Base-by-base conservation (phyloP, 2,329 filamentous ascomycete species). In the Fusarium keratoplasticum region DNA sequence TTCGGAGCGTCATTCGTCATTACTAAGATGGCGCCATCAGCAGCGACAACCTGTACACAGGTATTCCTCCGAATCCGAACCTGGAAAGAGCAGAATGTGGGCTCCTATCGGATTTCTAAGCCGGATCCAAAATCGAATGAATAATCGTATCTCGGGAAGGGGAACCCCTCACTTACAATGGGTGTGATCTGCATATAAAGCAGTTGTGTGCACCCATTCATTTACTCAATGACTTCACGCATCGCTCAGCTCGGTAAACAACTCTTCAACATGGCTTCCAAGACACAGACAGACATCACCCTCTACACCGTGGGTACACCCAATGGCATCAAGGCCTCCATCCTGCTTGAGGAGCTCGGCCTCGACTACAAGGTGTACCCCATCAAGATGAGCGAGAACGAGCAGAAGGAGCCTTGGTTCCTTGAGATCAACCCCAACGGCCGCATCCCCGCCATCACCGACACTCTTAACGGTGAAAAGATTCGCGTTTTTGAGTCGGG, bases 351-450 rank as follows among this genome's bases (percentile, higher is more conserved):
- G 84, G 95, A 97, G 84, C 88, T 98, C 6, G 92, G 92, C 75
- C 85, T 97, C 44, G 89, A 92, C n/a, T 97, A 97, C 85, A 91
- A 95, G 83, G 89, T 84, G 50, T 89, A 92, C 61, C 86, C 89
- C 50, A 91, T 97, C 78, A 88, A 93, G n/a, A 88, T 97, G 68
- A 85, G 82, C 72, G 93, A 93, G 72, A 93, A 95, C 81, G 88
- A 86, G n/a, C 94, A 97, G 78, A 97, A 96, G 81, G 85, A 96
- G 82, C 90, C 90, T 18, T 97, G 94, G 94, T 98, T 96, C 84
- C 89, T 97, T 31, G 91, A 92, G 61, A 97, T 98, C 84, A 98
- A 98, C 84, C 95, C 95, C 73, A 98, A 98, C 82, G 95, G 95
- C 73, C 93, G 95, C 75, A 97, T 98, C 77, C 95, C 95, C 5